These are phyloP conservation scores for Fagopyrum tataricum DNA, from an alignment of 148 eudicot genomes.

Conservation along the genomic window DNA sequence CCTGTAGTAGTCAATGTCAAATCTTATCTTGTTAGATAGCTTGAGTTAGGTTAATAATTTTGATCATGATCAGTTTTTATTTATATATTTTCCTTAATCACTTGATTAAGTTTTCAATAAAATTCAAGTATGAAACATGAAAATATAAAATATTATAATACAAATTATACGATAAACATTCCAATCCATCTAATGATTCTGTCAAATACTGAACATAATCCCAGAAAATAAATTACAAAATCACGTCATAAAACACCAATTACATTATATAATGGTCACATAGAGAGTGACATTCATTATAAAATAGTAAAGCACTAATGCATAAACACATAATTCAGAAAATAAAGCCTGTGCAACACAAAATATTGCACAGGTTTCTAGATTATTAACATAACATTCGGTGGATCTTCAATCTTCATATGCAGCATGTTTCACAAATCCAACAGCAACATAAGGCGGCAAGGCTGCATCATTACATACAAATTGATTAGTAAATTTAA, in stretches of 20 bases:
- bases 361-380: neutral
- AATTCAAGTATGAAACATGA: neutral
- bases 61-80: neutral
- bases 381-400: neutral
- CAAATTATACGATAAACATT: neutral
- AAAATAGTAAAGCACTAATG: neutral
- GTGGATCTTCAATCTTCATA: neutral
- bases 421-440: conserved; percentile 6
- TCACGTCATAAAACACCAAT: neutral
- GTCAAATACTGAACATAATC: neutral
- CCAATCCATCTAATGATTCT: neutral
- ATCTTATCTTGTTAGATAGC: neutral
- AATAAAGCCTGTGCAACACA: neutral
- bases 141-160: neutral
- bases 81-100: neutral
- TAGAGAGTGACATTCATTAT: neutral
- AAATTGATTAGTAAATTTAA: neutral
- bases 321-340: neutral
- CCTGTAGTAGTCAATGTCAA: neutral
- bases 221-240: neutral
- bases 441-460: neutral
- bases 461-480: conserved; percentile 1
- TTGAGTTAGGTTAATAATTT: neutral
- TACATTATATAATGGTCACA: neutral
- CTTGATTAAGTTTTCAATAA: neutral